Evolutionary conservation across 176 grass and related monocot genomes (phyloP), one percentile per base, ranked within the genome.

Genomic region (Oryza officinalis): DNA sequence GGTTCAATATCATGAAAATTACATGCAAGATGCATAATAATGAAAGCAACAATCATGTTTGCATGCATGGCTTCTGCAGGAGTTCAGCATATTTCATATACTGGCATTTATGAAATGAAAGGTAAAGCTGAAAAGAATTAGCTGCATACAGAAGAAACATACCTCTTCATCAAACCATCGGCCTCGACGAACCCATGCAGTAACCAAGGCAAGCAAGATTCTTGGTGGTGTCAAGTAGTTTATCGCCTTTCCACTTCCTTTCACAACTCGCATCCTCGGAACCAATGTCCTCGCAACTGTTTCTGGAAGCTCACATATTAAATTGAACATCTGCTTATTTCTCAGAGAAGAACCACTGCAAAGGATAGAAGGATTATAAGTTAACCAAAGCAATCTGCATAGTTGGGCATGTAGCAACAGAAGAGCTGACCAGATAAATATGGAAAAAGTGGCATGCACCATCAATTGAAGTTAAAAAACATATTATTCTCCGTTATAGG

Each of bases 161-260:
- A 99, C 97, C 89, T 99, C 87, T 63, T 94, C 97, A 69, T 99
- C 97, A 64, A 99, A 99, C 97, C 97, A 99, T 76, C 97, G 87
- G 25, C 97, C 97, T 82, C 90, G 87, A 44, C 91, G 97, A 86
- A 99, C 89, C 97, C 97, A 99, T 79, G 97, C 91, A 79, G 86
- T 99, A 73, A 99, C 93, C 82, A 99, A 84, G 37, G 93, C 93
- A 71, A 99, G 93, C 78, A 99, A 92, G 79, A 99, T 99, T 37
- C 97, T 91, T 74, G 97, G 97, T 72, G 97, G 97, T 69, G 97
- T 99, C 78, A 99, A 79, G 89, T 96, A 99, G 69, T 94, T 99
- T 25, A 99, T 75, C 40, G 97, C 97, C 78, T 99, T 99, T 82
- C 97, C 97, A 54, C 91, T 99, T 87, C 97, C 97, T 88, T 96